A percentile compares a stretch with the other conserved stretches of the same genome.
Conservation (phyloP, 495 filamentous ascomycete genomes). For the Penicillium canariense region DNA sequence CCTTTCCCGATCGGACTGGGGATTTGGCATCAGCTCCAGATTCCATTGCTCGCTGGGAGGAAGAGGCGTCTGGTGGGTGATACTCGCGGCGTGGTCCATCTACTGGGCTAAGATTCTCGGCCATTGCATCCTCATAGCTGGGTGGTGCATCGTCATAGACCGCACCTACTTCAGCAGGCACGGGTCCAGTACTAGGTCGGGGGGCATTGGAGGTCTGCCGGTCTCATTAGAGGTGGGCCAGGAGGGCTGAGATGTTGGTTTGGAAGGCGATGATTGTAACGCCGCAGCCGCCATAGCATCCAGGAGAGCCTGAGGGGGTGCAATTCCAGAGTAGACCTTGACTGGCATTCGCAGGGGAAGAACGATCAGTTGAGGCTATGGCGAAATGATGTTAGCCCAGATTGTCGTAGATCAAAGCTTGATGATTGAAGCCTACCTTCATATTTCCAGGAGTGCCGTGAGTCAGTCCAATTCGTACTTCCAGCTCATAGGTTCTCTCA, state of each 20-base stretch:
- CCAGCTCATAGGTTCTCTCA: slow-evolving; percentile 73
- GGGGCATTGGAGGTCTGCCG: slow-evolving; percentile 39
- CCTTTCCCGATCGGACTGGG: slow-evolving; percentile 31
- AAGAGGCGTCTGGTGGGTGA: slow-evolving; percentile 52
- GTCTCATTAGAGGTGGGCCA: slow-evolving; percentile 20
- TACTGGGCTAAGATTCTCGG: slow-evolving; percentile 65
- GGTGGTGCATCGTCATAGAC: slow-evolving; percentile 64
- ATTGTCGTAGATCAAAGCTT: background rate
- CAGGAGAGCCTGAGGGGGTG: slow-evolving; percentile 73
- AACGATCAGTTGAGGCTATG: slow-evolving; percentile 63
- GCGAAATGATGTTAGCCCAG: slow-evolving; percentile 4
- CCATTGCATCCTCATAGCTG: slow-evolving; percentile 90
- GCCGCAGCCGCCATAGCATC: slow-evolving; percentile 58
- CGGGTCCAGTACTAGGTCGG: slow-evolving; percentile 24
- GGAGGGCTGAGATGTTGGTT: slow-evolving; percentile 22
- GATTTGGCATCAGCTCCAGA: slow-evolving; percentile 44
- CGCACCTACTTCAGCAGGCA: slow-evolving; percentile 30
- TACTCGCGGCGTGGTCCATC: slow-evolving; percentile 64
- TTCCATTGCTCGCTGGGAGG: slow-evolving; percentile 31
- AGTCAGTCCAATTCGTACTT: slow-evolving; percentile 73
- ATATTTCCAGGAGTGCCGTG: slow-evolving; percentile 50
- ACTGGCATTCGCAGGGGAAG: slow-evolving; percentile 76
- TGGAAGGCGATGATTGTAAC: slow-evolving; percentile 27
- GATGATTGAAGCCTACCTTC: slow-evolving; percentile 43
- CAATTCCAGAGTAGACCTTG: slow-evolving; percentile 84